Conservation (phyloP, 495 filamentous ascomycete species). For the Xylaria sp. region DNA sequence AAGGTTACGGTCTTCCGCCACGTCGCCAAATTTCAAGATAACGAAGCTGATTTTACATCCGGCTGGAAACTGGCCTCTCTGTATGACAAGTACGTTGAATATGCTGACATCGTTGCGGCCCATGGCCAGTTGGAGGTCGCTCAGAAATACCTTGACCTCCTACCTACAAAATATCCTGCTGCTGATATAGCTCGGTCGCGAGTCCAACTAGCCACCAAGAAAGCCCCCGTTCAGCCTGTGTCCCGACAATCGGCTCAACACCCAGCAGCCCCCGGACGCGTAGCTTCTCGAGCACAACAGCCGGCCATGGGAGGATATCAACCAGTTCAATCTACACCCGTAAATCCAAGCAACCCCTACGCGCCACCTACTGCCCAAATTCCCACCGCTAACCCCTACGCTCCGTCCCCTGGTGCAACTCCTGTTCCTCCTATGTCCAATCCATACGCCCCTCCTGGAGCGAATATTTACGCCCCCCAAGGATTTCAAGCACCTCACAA, state of each 20-base stretch:
- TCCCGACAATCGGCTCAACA: constrained; percentile 41
- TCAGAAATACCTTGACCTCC: constrained; percentile 88
- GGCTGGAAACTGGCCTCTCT: constrained; percentile 90
- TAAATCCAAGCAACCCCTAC: constrained; percentile 41
- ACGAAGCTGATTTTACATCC: constrained; percentile 68
- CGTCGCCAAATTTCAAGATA: constrained; percentile 88
- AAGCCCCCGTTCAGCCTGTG: constrained; percentile 52
- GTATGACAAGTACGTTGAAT: constrained; percentile 96
- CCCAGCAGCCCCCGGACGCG: constrained; percentile 30
- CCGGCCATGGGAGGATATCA: constrained; percentile 47
- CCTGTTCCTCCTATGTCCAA: constrained; percentile 38
- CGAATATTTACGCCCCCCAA: constrained; percentile 45
- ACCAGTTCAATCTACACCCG: constrained; percentile 44
- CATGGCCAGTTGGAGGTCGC: constrained; percentile 87
- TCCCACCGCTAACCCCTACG: constrained; percentile 67
- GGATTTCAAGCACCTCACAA: constrained; percentile 42
- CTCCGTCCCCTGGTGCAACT: constrained; percentile 50
- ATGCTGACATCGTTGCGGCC: constrained; percentile 91
- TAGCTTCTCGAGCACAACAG: constrained; percentile 42
- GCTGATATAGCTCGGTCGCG: constrained; percentile 88
- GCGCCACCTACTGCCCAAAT: constrained; percentile 43
- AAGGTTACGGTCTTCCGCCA: constrained; percentile 98
- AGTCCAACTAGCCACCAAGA: constrained; percentile 84
- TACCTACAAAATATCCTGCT: constrained; percentile 84
- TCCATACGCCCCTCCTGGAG: constrained; percentile 37